Conservation (phyloP, 345 rosid genomes). For the Aethionema arabicum region DNA sequence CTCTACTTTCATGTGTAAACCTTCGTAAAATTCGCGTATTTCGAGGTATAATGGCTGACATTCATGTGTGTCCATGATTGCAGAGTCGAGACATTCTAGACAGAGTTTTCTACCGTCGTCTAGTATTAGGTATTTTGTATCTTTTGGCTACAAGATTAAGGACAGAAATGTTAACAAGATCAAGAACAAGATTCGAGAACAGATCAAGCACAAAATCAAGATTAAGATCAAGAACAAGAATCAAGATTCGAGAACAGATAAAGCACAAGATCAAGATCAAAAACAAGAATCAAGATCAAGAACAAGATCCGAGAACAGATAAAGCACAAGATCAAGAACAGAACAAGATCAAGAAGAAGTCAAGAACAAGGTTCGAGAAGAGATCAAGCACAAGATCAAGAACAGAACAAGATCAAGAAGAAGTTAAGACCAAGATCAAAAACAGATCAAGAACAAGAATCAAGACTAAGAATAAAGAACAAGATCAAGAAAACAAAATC, state of each 20-base stretch:
- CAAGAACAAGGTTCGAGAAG: too few relatives aligned
- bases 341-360: too few relatives aligned
- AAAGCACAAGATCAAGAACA: too few relatives aligned
- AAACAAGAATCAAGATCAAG: neutral
- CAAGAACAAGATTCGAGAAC: too few relatives aligned
- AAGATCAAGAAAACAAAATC: too few relatives aligned
- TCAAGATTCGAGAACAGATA: too few relatives aligned
- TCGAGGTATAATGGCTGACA: constrained; percentile 81
- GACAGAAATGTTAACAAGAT: constrained; percentile 22
- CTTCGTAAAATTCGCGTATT: constrained; percentile 79
- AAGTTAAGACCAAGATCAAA: neutral
- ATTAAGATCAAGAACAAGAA: too few relatives aligned
- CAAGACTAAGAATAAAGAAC: too few relatives aligned
- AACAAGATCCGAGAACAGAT: too few relatives aligned
- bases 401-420: too few relatives aligned
- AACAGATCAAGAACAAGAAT: neutral
- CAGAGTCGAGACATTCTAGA: constrained; percentile 85
- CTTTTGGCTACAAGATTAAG: constrained; percentile 52
- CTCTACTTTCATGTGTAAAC: constrained; percentile 78
- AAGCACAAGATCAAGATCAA: constrained; percentile 2
- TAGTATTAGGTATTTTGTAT: constrained; percentile 58
- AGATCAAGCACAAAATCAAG: too few relatives aligned
- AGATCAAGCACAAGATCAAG: too few relatives aligned
- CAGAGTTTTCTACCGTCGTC: constrained; percentile 78
- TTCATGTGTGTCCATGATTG: constrained; percentile 75